Evolutionary conservation across 768 basidiomycete species (phyloP).

Genomic region (Amanita inopinata): DNA sequence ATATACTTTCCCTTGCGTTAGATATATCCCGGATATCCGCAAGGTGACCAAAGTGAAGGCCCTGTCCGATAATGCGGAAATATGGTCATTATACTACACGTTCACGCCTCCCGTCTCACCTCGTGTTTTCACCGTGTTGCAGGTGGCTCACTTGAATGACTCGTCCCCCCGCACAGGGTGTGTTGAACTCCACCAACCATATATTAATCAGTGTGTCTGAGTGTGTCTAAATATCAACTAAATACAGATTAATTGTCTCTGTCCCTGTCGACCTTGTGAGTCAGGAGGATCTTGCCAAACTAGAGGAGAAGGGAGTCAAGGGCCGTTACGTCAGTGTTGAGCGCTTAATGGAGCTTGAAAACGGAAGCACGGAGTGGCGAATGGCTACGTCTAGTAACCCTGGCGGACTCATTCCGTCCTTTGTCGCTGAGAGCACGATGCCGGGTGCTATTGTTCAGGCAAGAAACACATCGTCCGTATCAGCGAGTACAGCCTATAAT

Average conservation of each 20-base stretch:
- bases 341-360: constrained; percentile 47
- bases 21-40: constrained; percentile 57
- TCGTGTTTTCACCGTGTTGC: constrained; percentile 67
- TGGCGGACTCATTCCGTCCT: constrained; percentile 59
- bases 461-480: constrained; percentile 11
- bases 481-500: neutral
- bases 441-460: constrained; percentile 56
- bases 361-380: constrained; percentile 64
- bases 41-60: constrained; percentile 54
- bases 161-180: constrained; percentile 49
- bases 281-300: constrained; percentile 45
- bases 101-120: constrained; percentile 64
- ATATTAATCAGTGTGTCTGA: constrained; percentile 17
- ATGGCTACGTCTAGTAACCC: constrained; percentile 74
- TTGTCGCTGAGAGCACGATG: constrained; percentile 52
- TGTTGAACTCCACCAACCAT: constrained; percentile 13
- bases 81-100: constrained; percentile 68
- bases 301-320: constrained; percentile 55
- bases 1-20: constrained; percentile 18
- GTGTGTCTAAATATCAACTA: neutral
- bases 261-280: constrained; percentile 58
- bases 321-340: constrained; percentile 69
- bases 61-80: constrained; percentile 50
- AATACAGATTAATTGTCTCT: constrained; percentile 41
- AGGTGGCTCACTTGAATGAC: constrained; percentile 45